Evolutionary conservation across 2,329 filamentous ascomycete species (phyloP).

Genomic region (Paradendryphiella salina): DNA sequence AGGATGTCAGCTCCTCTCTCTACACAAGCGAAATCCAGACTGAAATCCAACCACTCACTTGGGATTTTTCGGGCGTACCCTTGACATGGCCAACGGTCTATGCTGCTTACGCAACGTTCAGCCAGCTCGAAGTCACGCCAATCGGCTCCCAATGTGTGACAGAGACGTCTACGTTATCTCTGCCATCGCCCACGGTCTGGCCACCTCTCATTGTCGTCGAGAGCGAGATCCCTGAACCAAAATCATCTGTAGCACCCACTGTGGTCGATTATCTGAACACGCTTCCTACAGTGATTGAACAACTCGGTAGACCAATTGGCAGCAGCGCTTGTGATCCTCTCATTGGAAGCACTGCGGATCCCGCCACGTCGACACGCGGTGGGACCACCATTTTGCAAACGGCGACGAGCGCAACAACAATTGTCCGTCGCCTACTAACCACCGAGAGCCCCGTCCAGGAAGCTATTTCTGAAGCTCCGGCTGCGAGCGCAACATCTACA

Average conservation of each 20-base stretch:
- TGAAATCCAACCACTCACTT: constrained; percentile 27
- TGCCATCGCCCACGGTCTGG: constrained; percentile 37
- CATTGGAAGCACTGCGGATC: constrained; percentile 9
- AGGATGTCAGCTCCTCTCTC: constrained; percentile 19
- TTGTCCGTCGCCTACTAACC: not conserved
- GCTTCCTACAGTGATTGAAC: constrained; percentile 33
- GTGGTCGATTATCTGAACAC: constrained; percentile 40
- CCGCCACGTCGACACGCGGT: constrained; percentile 12
- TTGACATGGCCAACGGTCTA: constrained; percentile 43
- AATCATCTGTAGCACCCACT: constrained; percentile 26
- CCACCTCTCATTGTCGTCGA: constrained; percentile 28
- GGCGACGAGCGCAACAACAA: constrained; percentile 1
- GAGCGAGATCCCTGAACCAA: constrained; percentile 26
- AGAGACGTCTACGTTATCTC: constrained; percentile 16
- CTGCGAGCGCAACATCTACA: constrained; percentile 4
- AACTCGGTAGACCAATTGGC: constrained; percentile 36
- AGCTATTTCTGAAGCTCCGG: constrained; percentile 4
- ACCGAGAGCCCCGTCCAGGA: not conserved
- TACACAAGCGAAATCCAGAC: constrained; percentile 19
- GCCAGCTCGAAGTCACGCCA: constrained; percentile 29
- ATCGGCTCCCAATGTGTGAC: constrained; percentile 28
- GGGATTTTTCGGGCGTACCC: constrained; percentile 29
- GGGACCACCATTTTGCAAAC: constrained; percentile 12
- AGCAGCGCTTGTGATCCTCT: constrained; percentile 41
- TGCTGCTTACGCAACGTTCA: constrained; percentile 38